Base-by-base conservation (phyloP, 2,329 filamentous ascomycete genomes). In the Aspergillus floridensis region DNA sequence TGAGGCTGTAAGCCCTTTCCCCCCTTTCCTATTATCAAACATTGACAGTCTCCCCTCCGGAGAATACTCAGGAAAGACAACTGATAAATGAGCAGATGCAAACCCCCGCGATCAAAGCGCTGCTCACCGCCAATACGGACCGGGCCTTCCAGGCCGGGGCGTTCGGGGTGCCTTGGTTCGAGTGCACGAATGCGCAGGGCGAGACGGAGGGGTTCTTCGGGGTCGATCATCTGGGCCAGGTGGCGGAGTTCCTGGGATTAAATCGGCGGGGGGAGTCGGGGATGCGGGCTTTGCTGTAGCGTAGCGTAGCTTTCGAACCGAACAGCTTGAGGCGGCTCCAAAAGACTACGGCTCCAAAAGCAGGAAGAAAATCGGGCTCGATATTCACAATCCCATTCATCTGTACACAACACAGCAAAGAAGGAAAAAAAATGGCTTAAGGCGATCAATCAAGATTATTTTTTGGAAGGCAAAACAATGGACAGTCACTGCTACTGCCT, bases 121-220 rank as follows among this genome's bases (percentile, higher is more conserved):
- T 67, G 31, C 66, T 87, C 65, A 66, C 62, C 5, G 72, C 72
- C 24, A 85, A 84, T 59, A 86, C 83, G 1, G 77, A 84, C 14
- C 63, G 69, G 53, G 82, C 84, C 1, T 75, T 86, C 24, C 71
- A 74, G 24, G 76, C 80, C 24, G 85, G 84, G 1, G 83, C 82
- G 1, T 88, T 88, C 75, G 85, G 85, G 1, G 66, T 87, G 56
- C 85, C 85, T 2, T 88, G 83, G 81, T 84, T 86, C 66, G 73
- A 76, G 70, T 85, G 83, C 56, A 84, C 79, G 52, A 84, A 86
- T 69, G 54, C 70, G 6, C 73, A 82, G 53, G 84, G 84, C 0
- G 72, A 82, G 66, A 84, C 70, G 41, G 83, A 86, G 63, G 72
- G 72, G 0, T 87, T 83, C 65, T 88, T 83, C 82, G 85, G 85